A percentile compares a stretch with the other conserved stretches of the same genome.
Conservation (phyloP, 148 eudicot species). For the Bassia scoparia region DNA sequence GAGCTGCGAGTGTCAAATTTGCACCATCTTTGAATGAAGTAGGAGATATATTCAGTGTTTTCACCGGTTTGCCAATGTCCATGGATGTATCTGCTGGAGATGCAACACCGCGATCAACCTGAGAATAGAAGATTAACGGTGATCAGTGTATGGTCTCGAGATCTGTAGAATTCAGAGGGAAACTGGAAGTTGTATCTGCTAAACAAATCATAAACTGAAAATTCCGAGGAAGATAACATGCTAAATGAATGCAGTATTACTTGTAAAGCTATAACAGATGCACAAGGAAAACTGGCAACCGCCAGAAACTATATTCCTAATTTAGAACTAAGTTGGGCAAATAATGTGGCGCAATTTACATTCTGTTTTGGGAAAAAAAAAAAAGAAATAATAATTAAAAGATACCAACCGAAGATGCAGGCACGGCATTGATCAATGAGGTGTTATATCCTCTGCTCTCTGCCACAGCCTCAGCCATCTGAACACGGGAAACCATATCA, state of each 20-base stretch:
- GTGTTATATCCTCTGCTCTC: conserved; percentile 51
- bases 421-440: conserved; percentile 67
- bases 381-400: background rate
- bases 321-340: too few relatives aligned
- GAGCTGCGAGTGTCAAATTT: conserved; percentile 53
- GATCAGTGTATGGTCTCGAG: background rate
- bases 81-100: conserved; percentile 94
- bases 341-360: too few relatives aligned
- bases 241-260: too few relatives aligned
- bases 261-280: too few relatives aligned
- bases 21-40: conserved; percentile 61
- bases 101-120: conserved; percentile 88
- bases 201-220: too few relatives aligned
- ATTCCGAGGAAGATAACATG: background rate
- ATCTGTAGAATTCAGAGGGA: background rate
- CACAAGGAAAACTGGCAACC: too few relatives aligned
- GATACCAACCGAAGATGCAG: conserved; percentile 73
- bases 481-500: conserved; percentile 79
- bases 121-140: conserved; percentile 19
- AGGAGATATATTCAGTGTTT: conserved; percentile 54
- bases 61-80: conserved; percentile 62
- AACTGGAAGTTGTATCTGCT: background rate
- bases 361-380: too few relatives aligned
- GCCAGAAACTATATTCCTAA: too few relatives aligned
- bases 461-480: conserved; percentile 90